phyloP scores from a whole-genome alignment of 805 yeast species.

The Starmerella gropengiesseri region DNA sequence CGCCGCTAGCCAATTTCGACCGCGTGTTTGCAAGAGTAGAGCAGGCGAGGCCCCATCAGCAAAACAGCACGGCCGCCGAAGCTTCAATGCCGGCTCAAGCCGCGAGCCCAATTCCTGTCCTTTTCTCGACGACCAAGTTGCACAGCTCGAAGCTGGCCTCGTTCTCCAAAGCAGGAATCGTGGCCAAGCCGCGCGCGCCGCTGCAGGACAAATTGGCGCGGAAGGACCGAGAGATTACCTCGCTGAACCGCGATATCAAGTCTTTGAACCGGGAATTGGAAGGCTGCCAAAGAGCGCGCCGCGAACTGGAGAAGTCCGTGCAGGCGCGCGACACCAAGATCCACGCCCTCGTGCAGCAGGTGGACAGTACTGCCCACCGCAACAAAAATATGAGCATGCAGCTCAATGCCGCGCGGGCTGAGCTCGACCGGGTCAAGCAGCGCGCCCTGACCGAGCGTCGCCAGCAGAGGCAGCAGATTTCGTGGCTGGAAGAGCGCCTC shows the following conservation, averaged over 20 bases:
- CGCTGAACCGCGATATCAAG: background rate
- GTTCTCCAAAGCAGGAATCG: background rate
- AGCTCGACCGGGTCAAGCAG: background rate
- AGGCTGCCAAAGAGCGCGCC: background rate
- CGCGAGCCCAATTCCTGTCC: background rate
- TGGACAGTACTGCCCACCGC: background rate
- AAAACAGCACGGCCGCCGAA: too few relatives aligned
- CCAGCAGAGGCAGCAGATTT: background rate
- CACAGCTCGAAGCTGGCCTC: background rate
- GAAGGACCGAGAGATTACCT: conserved; percentile 1
- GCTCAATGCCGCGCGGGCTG: conserved; percentile 1
- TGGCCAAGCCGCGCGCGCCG: background rate
- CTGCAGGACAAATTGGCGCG: background rate
- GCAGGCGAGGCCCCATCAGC: too few relatives aligned
- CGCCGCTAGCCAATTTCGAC: background rate
- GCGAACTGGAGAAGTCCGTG: background rate
- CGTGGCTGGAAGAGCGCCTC: background rate
- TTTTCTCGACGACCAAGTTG: too few relatives aligned
- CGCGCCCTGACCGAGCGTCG: conserved; percentile 2
- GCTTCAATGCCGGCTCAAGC: too few relatives aligned
- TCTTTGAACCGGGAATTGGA: background rate
- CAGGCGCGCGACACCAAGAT: background rate
- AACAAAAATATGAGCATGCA: background rate
- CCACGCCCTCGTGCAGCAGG: background rate
- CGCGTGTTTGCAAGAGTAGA: background rate